Evolutionary conservation across 306 rosid species (phyloP).

Genomic region (Dalbergia oliveri): DNA sequence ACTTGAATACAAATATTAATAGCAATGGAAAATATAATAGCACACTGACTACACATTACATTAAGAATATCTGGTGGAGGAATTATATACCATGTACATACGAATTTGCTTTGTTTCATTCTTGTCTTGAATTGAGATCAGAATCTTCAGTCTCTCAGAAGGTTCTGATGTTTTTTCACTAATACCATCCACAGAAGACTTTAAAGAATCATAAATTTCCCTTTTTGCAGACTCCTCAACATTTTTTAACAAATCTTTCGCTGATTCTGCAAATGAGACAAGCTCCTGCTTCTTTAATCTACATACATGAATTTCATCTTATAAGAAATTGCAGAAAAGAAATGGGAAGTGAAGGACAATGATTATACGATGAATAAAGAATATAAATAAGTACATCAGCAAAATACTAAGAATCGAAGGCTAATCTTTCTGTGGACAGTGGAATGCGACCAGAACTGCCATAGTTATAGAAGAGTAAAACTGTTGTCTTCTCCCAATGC

Average conservation of each 20-base stretch:
- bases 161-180: conserved; percentile 56
- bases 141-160: conserved; percentile 70
- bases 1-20: conserved; percentile 2
- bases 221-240: conserved; percentile 68
- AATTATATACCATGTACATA: conserved; percentile 68
- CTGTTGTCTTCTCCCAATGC: conserved; percentile 14
- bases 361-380: conserved; percentile 2
- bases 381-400: conserved; percentile 20
- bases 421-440: background rate
- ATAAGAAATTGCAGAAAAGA: conserved; percentile 1
- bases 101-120: conserved; percentile 77
- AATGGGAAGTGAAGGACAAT: background rate
- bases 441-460: conserved; percentile 3
- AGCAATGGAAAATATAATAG: conserved; percentile 10
- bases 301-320: conserved; percentile 32
- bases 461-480: background rate
- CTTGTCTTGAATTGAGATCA: conserved; percentile 82
- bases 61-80: conserved; percentile 9
- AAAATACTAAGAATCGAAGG: conserved; percentile 11
- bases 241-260: conserved; percentile 58
- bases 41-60: background rate
- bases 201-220: conserved; percentile 49
- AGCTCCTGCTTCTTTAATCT: conserved; percentile 87
- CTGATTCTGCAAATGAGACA: conserved; percentile 70
- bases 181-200: conserved; percentile 46